A percentile compares a stretch with the other conserved stretches of the same genome.
phyloP scores from a whole-genome alignment of 306 rosid genomes.

The Begonia masoniana region DNA sequence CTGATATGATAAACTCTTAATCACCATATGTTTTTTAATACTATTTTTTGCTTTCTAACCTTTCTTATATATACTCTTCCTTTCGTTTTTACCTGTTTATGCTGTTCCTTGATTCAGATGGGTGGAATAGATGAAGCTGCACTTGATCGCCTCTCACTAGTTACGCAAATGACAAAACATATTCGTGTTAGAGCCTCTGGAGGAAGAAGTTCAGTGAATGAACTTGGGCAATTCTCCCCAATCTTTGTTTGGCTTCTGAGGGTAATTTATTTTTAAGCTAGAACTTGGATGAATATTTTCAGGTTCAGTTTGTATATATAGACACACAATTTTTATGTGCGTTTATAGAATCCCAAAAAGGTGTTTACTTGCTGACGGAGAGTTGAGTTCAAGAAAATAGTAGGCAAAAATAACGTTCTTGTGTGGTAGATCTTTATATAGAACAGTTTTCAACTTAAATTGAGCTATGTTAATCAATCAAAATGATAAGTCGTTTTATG shows the following conservation, averaged over 20 bases:
- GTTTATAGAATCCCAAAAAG: too few species aligned
- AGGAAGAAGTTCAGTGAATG: constrained; percentile 60
- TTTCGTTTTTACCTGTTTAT: constrained; percentile 8
- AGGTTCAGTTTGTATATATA: not conserved
- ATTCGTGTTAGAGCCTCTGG: constrained; percentile 83
- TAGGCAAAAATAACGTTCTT: too few species aligned
- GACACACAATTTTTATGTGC: too few species aligned
- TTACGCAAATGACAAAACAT: constrained; percentile 91
- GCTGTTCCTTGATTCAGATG: constrained; percentile 31
- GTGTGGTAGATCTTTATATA: too few species aligned
- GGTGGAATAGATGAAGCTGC: constrained; percentile 95
- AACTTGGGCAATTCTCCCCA: constrained; percentile 89
- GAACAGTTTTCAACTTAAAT: too few species aligned
- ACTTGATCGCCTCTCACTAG: constrained; percentile 88
- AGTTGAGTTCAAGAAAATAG: too few species aligned
- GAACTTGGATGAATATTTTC: too few species aligned
- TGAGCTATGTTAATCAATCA: too few species aligned
- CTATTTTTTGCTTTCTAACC: not conserved
- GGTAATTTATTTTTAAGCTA: constrained; percentile 27
- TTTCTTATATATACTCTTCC: not conserved
- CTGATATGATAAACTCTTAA: constrained; percentile 4
- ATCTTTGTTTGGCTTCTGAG: constrained; percentile 89
- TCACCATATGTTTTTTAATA: not conserved
- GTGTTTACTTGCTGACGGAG: too few species aligned
- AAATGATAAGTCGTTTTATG: too few species aligned